phyloP scores from a whole-genome alignment of 192 early-diverging fungal genomes.

The Jimgerdemannia lactiflua region DNA sequence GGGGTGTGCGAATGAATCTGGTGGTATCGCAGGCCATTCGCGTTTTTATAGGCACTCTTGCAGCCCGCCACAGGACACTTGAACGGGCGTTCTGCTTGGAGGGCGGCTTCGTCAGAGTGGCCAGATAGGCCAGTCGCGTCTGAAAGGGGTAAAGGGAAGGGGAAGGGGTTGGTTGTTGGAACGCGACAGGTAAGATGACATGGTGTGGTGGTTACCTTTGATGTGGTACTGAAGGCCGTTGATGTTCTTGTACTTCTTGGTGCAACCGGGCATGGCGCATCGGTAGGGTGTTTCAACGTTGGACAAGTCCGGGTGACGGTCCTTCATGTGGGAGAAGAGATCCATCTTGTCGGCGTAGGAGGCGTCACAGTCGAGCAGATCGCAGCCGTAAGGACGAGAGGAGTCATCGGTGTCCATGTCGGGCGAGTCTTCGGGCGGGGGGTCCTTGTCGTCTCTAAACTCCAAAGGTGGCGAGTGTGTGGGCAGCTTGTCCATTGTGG shows the following conservation, averaged over 20 bases:
- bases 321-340: background rate
- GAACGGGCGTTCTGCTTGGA: slow-evolving; percentile 18
- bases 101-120: background rate
- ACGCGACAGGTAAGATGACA: slow-evolving; percentile 10
- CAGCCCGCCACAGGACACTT: slow-evolving; percentile 36
- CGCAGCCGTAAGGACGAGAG: background rate
- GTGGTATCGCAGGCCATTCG: slow-evolving; percentile 40
- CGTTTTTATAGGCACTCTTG: slow-evolving; percentile 35
- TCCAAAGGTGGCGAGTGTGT: no score
- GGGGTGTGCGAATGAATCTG: slow-evolving; percentile 15
- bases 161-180: background rate
- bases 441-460: no score
- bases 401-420: background rate
- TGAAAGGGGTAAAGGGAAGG: background rate
- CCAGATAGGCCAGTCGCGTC: background rate
- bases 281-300: slow-evolving; percentile 53
- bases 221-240: slow-evolving; percentile 80
- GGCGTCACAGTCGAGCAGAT: background rate
- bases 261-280: slow-evolving; percentile 64
- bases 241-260: slow-evolving; percentile 77
- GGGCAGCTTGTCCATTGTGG: no score
- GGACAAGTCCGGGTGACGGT: background rate
- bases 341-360: background rate
- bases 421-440: background rate
- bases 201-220: slow-evolving; percentile 52